A percentile compares a stretch with the other conserved stretches of the same genome.
Evolutionary conservation across 768 basidiomycete species (phyloP).

Genomic region (Boletus rubropictus): DNA sequence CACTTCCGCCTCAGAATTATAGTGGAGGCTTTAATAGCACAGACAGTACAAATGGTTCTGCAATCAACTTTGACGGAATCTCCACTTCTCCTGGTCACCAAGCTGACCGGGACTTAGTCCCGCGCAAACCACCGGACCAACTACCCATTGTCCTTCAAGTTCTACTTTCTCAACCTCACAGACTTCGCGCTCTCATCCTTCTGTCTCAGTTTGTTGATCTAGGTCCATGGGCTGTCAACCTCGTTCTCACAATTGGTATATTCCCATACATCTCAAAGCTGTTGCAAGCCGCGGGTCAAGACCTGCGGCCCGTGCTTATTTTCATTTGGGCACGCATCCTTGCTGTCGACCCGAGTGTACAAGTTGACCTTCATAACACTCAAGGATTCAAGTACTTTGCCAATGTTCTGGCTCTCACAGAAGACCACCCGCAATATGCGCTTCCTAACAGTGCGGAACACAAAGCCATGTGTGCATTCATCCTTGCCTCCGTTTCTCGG

Average conservation of each 20-base stretch:
- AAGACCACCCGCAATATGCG: constrained; percentile 47
- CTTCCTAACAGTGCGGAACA: constrained; percentile 95
- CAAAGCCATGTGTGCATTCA: constrained; percentile 98
- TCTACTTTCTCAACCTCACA: constrained; percentile 91
- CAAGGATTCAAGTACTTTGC: constrained; percentile 85
- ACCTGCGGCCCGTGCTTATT: constrained; percentile 94
- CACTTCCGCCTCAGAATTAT: constrained; percentile 50
- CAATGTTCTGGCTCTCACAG: constrained; percentile 61
- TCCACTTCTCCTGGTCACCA: constrained; percentile 5
- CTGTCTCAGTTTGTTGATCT: constrained; percentile 97
- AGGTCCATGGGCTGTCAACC: constrained; percentile 97
- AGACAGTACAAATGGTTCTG: constrained; percentile 13
- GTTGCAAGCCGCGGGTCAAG: constrained; percentile 88
- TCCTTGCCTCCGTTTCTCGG: constrained; percentile 84
- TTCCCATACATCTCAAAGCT: constrained; percentile 98
- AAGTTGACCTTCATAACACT: constrained; percentile 78
- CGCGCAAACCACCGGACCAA: constrained; percentile 92
- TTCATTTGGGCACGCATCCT: constrained; percentile 99
- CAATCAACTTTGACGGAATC: constrained; percentile 16
- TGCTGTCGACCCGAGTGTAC: constrained; percentile 91
- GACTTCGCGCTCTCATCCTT: constrained; percentile 90
- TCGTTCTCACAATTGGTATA: constrained; percentile 93
- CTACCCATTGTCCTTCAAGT: constrained; percentile 97
- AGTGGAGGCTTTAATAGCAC: constrained; percentile 24
- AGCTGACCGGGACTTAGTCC: constrained; percentile 48